Conservation (phyloP, 2,329 filamentous ascomycete species). For the Pyrenophora tritici-repentis region DNA sequence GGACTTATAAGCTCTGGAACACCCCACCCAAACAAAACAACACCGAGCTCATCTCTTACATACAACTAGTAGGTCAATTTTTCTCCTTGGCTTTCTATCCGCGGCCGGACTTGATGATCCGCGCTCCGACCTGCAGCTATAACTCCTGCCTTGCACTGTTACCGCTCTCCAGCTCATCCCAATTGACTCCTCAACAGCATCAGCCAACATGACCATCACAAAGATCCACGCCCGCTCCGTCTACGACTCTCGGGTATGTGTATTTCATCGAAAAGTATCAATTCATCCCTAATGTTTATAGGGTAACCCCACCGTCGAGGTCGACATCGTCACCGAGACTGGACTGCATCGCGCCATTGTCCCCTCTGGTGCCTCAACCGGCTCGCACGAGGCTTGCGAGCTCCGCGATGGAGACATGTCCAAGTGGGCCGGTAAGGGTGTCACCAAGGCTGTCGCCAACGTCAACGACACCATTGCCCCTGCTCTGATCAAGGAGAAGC, state of each 20-base stretch:
- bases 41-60: slow-evolving; percentile 29
- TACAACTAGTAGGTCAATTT: slow-evolving; percentile 42
- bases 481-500: slow-evolving; percentile 58
- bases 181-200: slow-evolving; percentile 32
- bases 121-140: slow-evolving; percentile 31
- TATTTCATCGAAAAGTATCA: not conserved
- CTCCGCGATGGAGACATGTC: slow-evolving; percentile 59
- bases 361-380: slow-evolving; percentile 90
- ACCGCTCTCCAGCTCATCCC: slow-evolving; percentile 15
- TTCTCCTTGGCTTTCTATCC: slow-evolving; percentile 35
- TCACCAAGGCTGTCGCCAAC: slow-evolving; percentile 61
- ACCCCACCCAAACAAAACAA: slow-evolving; percentile 35
- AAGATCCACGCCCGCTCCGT: slow-evolving; percentile 73
- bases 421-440: slow-evolving; percentile 61
- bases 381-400: slow-evolving; percentile 59
- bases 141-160: slow-evolving; percentile 25
- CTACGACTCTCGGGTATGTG: slow-evolving; percentile 80
- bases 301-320: slow-evolving; percentile 97
- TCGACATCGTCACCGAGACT: slow-evolving; percentile 94
- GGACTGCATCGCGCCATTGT: slow-evolving; percentile 97
- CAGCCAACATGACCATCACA: slow-evolving; percentile 70
- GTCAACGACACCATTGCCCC: slow-evolving; percentile 61
- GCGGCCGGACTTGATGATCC: slow-evolving; percentile 41
- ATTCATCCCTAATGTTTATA: slow-evolving; percentile 16
- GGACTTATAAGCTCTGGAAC: slow-evolving; percentile 25